These are phyloP conservation scores for Trichomonas vaginalis DNA, from an alignment of 208 protist genomes.

Conservation along the genomic window DNA sequence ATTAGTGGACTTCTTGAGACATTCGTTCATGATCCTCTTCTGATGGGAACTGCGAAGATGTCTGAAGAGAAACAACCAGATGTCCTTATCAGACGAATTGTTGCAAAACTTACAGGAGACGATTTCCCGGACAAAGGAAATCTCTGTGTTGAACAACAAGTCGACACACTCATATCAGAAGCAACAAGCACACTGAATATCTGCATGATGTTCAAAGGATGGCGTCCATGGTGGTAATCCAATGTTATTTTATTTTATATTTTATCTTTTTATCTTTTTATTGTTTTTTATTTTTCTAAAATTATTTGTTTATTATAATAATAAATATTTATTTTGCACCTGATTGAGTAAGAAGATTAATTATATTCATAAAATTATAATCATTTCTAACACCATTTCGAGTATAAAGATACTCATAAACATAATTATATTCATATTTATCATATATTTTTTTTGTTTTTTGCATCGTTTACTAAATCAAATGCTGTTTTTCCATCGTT, in stretches of 20 bases:
- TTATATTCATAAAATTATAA: too few species aligned
- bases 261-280: too few species aligned
- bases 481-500: too few species aligned
- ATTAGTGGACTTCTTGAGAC: not conserved
- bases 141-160: constrained; percentile 2
- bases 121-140: not conserved
- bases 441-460: too few species aligned
- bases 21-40: not conserved
- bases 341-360: too few species aligned
- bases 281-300: too few species aligned
- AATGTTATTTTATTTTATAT: not conserved
- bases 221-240: constrained; percentile 23
- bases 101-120: not conserved
- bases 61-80: not conserved
- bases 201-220: constrained; percentile 26
- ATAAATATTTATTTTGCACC: too few species aligned
- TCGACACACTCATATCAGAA: constrained; percentile 21
- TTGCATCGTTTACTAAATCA: too few species aligned
- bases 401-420: too few species aligned
- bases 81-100: not conserved
- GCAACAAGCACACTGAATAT: not conserved
- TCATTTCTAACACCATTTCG: too few species aligned
- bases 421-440: too few species aligned
- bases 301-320: too few species aligned
- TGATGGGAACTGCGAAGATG: constrained; percentile 28